These are phyloP conservation scores for Setomelanomma holmii DNA, from an alignment of 2,329 filamentous ascomycete species.

Conservation along the genomic window DNA sequence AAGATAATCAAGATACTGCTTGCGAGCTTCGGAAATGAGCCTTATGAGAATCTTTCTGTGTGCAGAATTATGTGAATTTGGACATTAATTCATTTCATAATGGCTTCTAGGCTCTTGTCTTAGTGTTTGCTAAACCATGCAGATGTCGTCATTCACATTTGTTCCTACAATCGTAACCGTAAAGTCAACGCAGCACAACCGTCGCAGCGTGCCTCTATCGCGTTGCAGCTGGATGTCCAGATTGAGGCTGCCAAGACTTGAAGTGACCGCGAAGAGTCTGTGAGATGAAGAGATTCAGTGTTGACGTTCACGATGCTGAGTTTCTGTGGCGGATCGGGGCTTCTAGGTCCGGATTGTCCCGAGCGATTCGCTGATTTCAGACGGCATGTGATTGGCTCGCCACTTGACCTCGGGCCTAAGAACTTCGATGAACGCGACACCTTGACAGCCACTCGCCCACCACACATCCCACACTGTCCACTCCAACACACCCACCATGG, in stretches of 20 bases:
- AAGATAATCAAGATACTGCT: too few relatives aligned
- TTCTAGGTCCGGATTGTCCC: constrained; percentile 9
- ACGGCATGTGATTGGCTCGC: constrained; percentile 10
- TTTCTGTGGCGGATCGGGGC: constrained; percentile 14
- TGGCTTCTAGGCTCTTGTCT: too few relatives aligned
- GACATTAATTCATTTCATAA: neutral
- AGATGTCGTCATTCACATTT: neutral
- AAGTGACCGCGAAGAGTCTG: neutral
- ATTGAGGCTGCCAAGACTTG: neutral
- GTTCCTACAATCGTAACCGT: neutral
- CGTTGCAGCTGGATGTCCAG: neutral
- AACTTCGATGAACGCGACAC: constrained; percentile 36
- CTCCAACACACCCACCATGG: constrained; percentile 42
- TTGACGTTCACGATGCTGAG: constrained; percentile 20
- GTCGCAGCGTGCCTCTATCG: neutral
- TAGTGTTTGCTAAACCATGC: neutral
- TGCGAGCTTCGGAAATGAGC: too few relatives aligned
- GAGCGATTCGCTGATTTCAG: constrained; percentile 11
- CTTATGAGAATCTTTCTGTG: too few relatives aligned
- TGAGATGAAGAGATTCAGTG: constrained; percentile 14
- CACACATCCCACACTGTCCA: constrained; percentile 34
- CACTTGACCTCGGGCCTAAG: constrained; percentile 8
- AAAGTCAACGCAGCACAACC: neutral
- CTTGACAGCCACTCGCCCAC: constrained; percentile 16
- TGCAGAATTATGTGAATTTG: neutral